Conservation (phyloP, 164 flowering plant genomes). For the Annona squamosa region DNA sequence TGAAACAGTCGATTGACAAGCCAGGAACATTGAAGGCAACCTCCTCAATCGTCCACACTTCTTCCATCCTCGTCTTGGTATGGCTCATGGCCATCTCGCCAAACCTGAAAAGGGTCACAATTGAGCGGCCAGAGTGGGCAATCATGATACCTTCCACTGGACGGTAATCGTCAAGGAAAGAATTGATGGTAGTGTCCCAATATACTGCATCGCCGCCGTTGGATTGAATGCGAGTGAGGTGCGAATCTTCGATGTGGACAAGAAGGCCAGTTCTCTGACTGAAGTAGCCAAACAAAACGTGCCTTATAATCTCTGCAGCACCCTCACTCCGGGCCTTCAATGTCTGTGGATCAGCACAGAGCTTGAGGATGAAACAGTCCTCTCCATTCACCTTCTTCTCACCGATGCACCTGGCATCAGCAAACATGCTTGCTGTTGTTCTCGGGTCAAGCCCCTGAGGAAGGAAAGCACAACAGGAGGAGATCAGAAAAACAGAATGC, state of each 20-base stretch:
- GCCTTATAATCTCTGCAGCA: conserved; percentile 67
- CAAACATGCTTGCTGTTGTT: conserved; percentile 63
- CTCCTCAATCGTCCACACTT: conserved; percentile 77
- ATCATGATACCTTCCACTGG: conserved; percentile 72
- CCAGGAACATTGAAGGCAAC: conserved; percentile 76
- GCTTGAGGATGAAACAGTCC: conserved; percentile 70
- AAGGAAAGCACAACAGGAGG: neutral
- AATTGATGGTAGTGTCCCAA: conserved; percentile 84
- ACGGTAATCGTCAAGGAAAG: conserved; percentile 60
- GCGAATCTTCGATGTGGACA: conserved; percentile 67
- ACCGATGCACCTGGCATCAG: conserved; percentile 54
- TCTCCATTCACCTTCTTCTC: conserved; percentile 63
- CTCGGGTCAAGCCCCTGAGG: conserved; percentile 71
- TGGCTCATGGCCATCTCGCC: conserved; percentile 81
- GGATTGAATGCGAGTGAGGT: conserved; percentile 62
- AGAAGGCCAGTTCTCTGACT: conserved; percentile 71
- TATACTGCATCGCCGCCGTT: conserved; percentile 62
- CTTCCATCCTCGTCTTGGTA: conserved; percentile 79
- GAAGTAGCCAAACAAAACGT: conserved; percentile 65
- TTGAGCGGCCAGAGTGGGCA: conserved; percentile 72
- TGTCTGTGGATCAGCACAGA: conserved; percentile 55
- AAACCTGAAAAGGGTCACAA: conserved; percentile 67
- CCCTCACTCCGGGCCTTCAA: conserved; percentile 66
- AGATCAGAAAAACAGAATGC: neutral
- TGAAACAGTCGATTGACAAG: conserved; percentile 66